Evolutionary conservation across 208 protist genomes (phyloP), one percentile per base, ranked within the genome.

Genomic region (Eutreptiella sp.): DNA sequence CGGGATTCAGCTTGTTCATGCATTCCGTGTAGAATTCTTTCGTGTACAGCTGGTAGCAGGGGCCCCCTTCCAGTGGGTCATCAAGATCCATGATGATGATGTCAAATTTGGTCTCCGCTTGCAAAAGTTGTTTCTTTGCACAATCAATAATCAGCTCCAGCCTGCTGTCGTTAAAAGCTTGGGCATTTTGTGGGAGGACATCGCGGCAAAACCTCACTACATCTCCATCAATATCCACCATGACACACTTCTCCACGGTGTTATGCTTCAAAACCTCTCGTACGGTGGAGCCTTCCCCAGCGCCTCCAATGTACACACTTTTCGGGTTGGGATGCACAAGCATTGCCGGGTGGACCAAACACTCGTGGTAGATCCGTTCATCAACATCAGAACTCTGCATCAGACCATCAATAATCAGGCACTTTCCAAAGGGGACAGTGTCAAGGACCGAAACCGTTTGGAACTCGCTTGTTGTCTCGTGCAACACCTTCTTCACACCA

Each of bases 71-170:
- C 0, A 78, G 38, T 11, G 73, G 73, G 63, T 78, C 73, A 26
- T 45, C 52, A 4, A 78, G 53, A 47, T 78, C 73, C 52, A 76
- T 61, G 65, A 78, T 77, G 58, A 78, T 78, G 16, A 78, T 59
- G 39, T 78, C 73, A 69, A 42, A 57, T 26, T 65, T 65, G 28
- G 4, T 63, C 23, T 66, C 43, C 24, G 43, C 23, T n/a, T 62
- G 35, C 60, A 70, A 35, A n/a, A 70, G 60, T 28, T 41, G 26
- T 9, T 16, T 26, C 38, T 69, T 69, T 23, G 58, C 61, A 66
- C 70, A 58, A n/a, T 71, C 64, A 43, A 73, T 63, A 24, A 73
- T 36, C 16, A 76, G 53, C 48, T 76, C 66, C 2, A 76, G 24
- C 14, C 70, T 33, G 0, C 32, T 26, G 39, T 73, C 65, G 35